Evolutionary conservation across 169 alveolate genomes (phyloP), one percentile per base, ranked within the genome.

Genomic region (Cryptosporidium meleagridis): DNA sequence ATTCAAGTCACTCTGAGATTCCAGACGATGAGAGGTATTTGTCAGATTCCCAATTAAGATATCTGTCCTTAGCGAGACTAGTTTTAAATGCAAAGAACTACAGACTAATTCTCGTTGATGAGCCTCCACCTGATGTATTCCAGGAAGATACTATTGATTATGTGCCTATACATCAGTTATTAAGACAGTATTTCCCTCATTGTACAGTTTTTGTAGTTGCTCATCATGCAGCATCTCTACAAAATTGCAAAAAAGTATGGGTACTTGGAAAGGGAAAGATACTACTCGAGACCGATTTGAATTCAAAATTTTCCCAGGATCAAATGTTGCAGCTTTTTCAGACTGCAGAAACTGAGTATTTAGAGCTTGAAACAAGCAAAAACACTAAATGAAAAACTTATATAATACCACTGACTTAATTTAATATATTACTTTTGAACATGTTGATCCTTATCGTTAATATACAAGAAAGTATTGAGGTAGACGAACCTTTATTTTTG

Each of bases 191-290:
- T 62, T 92, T 92, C 59, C 58, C 85, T 16, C 87, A 92, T 45
- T 86, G 80, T 53, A 92, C 95, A n/a, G 92, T 87, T 3, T 70
- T 92, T 31, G 92, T 92, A 1, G 91, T 92, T 16, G 91, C 95
- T 2, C 95, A 92, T 51, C 93, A 92, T 59, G 89, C 92, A 2
- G 92, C 91, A 18, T 91, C 95, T 7, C 52, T 92, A 10, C 91
- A 91, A 6, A 91, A 92, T 55, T 92, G 95, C 65, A 93, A 92
- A 59, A 75, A 86, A 70, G 91, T 92, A 35, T 92, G 91, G 86
- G 95, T 92, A 7, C 53, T 92, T n/a, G 62, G 87, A 2, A 87
- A 89, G 2, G 95, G 95, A 16, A 92, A 71, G 39, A 85, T 92
- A n/a, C 67, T 91, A 4, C 84, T 62, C 6, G 89, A 80, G 35